phyloP scores from a whole-genome alignment of 768 basidiomycete species.

The Psilocybe sp. region DNA sequence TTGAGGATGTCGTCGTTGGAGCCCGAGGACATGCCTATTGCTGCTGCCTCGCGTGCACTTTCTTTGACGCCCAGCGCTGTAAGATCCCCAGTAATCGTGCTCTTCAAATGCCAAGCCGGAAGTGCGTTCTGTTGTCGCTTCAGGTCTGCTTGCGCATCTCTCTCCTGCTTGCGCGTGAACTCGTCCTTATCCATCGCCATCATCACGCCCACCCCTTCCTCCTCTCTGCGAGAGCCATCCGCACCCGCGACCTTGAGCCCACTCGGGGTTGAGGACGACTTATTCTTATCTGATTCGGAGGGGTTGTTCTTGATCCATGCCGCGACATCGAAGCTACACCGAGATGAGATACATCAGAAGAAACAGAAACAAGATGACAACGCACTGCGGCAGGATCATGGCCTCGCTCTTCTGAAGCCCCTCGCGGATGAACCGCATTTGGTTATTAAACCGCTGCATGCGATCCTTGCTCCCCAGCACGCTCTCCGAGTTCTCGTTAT shows the following conservation, averaged over 20 bases:
- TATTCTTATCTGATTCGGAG: conserved; percentile 59
- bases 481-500: conserved; percentile 89
- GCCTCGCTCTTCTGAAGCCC: conserved; percentile 87
- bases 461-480: conserved; percentile 86
- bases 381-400: conserved; percentile 81
- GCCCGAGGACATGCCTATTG: conserved; percentile 23
- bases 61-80: conserved; percentile 85
- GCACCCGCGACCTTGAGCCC: conserved; percentile 77
- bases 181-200: conserved; percentile 90
- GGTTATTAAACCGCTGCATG: conserved; percentile 92
- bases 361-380: conserved; percentile 13
- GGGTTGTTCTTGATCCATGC: conserved; percentile 79
- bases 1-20: conserved; percentile 73
- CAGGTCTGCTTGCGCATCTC: conserved; percentile 78
- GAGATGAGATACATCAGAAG: conserved; percentile 1
- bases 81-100: conserved; percentile 90
- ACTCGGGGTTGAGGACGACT: conserved; percentile 45
- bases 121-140: conserved; percentile 89
- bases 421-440: conserved; percentile 85
- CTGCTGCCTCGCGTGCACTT: conserved; percentile 48
- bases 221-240: conserved; percentile 54
- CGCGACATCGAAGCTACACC: conserved; percentile 72
- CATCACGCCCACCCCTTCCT: conserved; percentile 82
- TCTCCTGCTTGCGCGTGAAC: conserved; percentile 65
- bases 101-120: conserved; percentile 94